Evolutionary conservation across 2,329 filamentous ascomycete genomes (phyloP), one percentile per base, ranked within the genome.

Genomic region (Aureobasidium pullulans): DNA sequence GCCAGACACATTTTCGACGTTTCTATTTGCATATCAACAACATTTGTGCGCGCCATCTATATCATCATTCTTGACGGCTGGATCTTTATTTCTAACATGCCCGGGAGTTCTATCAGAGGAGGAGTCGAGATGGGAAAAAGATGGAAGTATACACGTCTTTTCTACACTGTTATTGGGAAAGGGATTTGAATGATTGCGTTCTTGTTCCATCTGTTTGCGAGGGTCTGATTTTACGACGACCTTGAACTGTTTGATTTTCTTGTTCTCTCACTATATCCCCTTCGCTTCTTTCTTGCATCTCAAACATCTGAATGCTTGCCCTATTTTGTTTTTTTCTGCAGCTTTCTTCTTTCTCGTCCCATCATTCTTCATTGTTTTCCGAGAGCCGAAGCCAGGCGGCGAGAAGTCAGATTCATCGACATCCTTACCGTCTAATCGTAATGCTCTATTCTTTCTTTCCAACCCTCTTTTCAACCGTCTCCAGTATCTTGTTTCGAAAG

Each of bases 381-480:
- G 46, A n/a, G 52, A 57, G 52, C 52, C 52, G 52, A 57, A 57
- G 28, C 52, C 52, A 57, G 52, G 15, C 52, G 52, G 52, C 52
- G 29, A 32, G 49, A 53, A 19, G 49, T 53, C 50, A 54, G 39
- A 43, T 54, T 6, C 11, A 31, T 57, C 43, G 43, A 48, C 43
- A 57, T 57, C 23, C 43, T 57, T 57, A 48, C 54, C 52, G 52
- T 57, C 52, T 57, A 57, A 57, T 57, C 32, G 29, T 57, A 47
- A 57, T 47, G 54, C 54, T 57, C 42, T 32, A 54, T 54, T 31
- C 31, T 40, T 52, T 36, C 15, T 23, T 15, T 29, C 23, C 23
- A 29, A 29, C 16, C 19, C 29, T 40, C 23, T 52, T n/a, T 19
- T 13, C 13, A 29, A 16, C 34, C 9, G 15, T n/a, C 13, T 6